A percentile compares a stretch with the other conserved stretches of the same genome.
Conservation (phyloP, 2,329 filamentous ascomycete genomes). For the Xylaria sp. region DNA sequence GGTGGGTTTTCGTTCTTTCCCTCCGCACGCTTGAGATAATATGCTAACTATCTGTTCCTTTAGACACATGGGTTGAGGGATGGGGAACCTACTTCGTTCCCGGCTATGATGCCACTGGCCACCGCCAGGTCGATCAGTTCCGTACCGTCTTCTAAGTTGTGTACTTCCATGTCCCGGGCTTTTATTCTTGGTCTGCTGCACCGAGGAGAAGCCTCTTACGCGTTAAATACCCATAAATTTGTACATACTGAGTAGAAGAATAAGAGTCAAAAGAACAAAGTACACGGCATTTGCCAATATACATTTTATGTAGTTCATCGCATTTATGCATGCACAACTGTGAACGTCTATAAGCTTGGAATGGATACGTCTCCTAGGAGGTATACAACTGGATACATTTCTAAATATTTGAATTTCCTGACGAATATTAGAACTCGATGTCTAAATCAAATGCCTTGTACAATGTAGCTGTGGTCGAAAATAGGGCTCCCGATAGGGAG, state of each 20-base stretch:
- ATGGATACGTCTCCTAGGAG: no score
- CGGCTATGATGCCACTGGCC: conserved; percentile 33
- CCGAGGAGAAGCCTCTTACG: background rate
- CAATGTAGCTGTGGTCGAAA: no score
- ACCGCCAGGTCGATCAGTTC: conserved; percentile 34
- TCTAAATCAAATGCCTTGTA: no score
- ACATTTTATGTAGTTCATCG: no score
- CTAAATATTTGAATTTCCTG: no score
- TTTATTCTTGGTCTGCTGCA: conserved; percentile 4
- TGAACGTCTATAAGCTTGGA: no score
- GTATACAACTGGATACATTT: no score
- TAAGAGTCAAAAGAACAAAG: conserved; percentile 1
- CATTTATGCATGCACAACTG: no score
- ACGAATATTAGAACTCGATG: no score
- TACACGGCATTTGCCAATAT: background rate
- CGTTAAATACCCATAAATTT: conserved; percentile 9
- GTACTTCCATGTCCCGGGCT: background rate
- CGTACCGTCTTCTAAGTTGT: conserved; percentile 27
- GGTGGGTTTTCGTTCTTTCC: conserved; percentile 15
- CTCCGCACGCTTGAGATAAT: background rate
- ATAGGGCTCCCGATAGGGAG: no score
- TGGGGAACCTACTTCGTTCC: conserved; percentile 33
- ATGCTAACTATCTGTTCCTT: conserved; percentile 4
- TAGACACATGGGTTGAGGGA: conserved; percentile 34
- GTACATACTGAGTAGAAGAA: background rate